A percentile compares a stretch with the other conserved stretches of the same genome.
Evolutionary conservation across 306 rosid genomes (phyloP).

Genomic region (Rosa lucieae): DNA sequence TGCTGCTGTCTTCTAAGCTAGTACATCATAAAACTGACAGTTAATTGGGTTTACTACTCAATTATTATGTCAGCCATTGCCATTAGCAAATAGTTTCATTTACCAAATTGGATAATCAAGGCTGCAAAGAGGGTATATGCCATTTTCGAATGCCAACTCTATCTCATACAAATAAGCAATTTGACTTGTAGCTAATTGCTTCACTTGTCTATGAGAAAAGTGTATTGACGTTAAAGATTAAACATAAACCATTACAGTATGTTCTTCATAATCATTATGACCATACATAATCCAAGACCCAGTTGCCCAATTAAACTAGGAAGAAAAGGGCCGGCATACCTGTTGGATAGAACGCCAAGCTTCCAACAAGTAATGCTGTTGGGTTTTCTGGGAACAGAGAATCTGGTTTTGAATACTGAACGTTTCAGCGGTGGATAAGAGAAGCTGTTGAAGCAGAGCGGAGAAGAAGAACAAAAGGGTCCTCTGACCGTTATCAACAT

Average conservation of each 20-base stretch:
- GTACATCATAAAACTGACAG: neutral
- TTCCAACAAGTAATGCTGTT: slow-evolving; percentile 33
- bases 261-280: neutral
- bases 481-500: slow-evolving; percentile 77
- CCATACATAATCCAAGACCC: slow-evolving; percentile 7
- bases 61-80: slow-evolving; percentile 4
- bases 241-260: neutral
- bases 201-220: no score
- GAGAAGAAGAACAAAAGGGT: slow-evolving; percentile 52
- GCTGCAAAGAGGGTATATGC: no score
- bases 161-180: no score
- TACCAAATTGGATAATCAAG: no score
- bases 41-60: neutral
- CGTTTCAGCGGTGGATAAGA: slow-evolving; percentile 24
- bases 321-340: slow-evolving; percentile 38
- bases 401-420: slow-evolving; percentile 45
- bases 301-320: neutral
- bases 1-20: neutral
- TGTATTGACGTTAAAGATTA: no score
- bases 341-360: slow-evolving; percentile 43
- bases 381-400: slow-evolving; percentile 44
- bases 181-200: no score
- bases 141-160: no score
- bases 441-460: slow-evolving; percentile 29
- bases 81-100: neutral